Base-by-base conservation (phyloP, 2,329 filamentous ascomycete genomes). In the Fusarium dimerum region DNA sequence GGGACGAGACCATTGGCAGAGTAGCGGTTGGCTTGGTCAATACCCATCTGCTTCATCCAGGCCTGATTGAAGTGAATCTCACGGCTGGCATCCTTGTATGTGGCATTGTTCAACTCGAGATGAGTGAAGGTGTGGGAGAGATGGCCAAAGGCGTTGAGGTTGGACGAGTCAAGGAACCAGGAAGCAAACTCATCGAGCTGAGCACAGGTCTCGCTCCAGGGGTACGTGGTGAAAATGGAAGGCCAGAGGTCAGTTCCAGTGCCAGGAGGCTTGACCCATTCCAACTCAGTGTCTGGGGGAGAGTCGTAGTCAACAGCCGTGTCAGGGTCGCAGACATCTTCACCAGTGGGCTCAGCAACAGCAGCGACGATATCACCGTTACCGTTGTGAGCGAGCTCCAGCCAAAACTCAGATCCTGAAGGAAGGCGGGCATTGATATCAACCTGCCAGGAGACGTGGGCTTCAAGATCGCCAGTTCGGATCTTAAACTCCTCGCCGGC, bases 21-120 rank as follows among this genome's bases (percentile, higher is more conserved):
- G 29, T 52, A 59, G 9, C 48, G 48, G 16, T 5, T 34, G 13
- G 48, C 54, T 40, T 57, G 39, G 10, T 59, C 56, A 29, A 59
- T 59, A 15, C 48, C 47, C 46, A 50, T 50, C 42, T 55, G 46
- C 8, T 46, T 47, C 51, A 59, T 47, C 56, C 56, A 59, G 12
- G 49, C 56, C 16, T 53, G 56, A 26, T 59, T 59, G 40, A 55
- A 59, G 32, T 52, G 38, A 30, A 59, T 59, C 36, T 59, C 56
- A 15, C 56, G 56, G 29, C 43, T 36, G 29, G 51, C 44, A 42
- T 59, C 56, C 26, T 55, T 44, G 40, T 55, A 57, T 17, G 56
- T 59, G n/a, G 56, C 56, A 38, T 59, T 59, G 48, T 59, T 59
- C 30, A 59, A 41, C 39, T 51, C 52, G 11, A 57, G 38, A 46